Percentiles rank a stretch among this genome's conserved stretches.
Conservation (phyloP, 164 flowering plant genomes). For the Liriodendron chinense region DNA sequence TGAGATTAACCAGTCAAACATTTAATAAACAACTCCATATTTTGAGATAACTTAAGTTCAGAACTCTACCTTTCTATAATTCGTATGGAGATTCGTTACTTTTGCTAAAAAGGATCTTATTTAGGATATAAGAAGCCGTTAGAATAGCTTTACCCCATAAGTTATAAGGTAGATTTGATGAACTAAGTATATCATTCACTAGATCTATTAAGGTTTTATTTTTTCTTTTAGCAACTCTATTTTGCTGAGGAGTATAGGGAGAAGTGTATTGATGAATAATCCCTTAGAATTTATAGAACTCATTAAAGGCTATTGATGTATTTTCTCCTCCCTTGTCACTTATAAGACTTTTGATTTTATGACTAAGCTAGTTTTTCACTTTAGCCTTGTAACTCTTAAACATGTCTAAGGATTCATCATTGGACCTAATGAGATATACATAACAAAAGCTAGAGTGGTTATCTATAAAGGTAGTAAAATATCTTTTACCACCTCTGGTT, state of each 20-base stretch:
- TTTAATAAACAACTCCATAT: too few relatives aligned
- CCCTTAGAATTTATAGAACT: not conserved
- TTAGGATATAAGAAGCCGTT: too few relatives aligned
- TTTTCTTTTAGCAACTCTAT: not conserved
- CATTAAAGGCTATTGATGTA: not conserved
- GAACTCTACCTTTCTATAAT: too few relatives aligned
- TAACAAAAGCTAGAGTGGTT: conserved; percentile 6
- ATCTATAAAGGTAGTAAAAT: conserved; percentile 12
- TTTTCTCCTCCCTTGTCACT: not conserved
- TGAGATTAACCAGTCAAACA: too few relatives aligned
- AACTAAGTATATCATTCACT: too few relatives aligned
- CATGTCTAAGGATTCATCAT: conserved; percentile 1
- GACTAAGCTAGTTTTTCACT: not conserved
- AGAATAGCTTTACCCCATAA: too few relatives aligned
- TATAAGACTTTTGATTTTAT: not conserved
- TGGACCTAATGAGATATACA: conserved; percentile 9
- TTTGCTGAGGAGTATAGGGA: not conserved
- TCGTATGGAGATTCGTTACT: too few relatives aligned
- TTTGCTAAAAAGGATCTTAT: too few relatives aligned
- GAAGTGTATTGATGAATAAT: not conserved
- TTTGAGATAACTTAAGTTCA: too few relatives aligned
- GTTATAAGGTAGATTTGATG: too few relatives aligned
- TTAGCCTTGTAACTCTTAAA: not conserved
- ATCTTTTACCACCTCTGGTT: conserved; percentile 11
- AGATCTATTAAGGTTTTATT: too few relatives aligned